phyloP scores from a whole-genome alignment of 2,329 filamentous ascomycete genomes.

The Dactylellina leptospora region DNA sequence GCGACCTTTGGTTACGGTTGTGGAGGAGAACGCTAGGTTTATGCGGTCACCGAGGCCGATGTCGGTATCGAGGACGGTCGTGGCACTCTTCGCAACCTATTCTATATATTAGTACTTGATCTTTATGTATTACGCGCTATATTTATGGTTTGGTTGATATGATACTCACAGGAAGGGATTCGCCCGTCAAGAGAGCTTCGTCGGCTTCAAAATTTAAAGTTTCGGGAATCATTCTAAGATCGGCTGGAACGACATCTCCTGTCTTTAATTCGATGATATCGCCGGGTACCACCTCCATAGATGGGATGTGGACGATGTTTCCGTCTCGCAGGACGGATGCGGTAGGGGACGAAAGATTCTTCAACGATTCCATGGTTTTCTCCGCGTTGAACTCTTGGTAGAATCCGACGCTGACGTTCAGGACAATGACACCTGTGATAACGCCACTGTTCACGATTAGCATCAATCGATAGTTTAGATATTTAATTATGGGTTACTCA shows the following conservation, averaged over 20 bases:
- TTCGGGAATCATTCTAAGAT: constrained; percentile 65
- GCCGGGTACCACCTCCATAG: constrained; percentile 66
- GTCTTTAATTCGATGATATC: constrained; percentile 68
- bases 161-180: constrained; percentile 67
- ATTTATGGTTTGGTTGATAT: background rate
- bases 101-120: constrained; percentile 63
- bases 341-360: constrained; percentile 65
- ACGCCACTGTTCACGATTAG: constrained; percentile 61
- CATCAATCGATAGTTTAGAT: background rate
- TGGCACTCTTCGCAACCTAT: constrained; percentile 65
- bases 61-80: constrained; percentile 64
- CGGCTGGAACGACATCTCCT: constrained; percentile 64
- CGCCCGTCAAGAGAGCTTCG: constrained; percentile 71
- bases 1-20: constrained; percentile 69
- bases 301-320: constrained; percentile 64
- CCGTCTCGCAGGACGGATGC: constrained; percentile 66
- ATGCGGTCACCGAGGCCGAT: constrained; percentile 70
- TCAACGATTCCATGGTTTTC: constrained; percentile 66
- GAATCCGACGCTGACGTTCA: constrained; percentile 70
- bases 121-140: constrained; percentile 57
- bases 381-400: constrained; percentile 65
- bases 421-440: constrained; percentile 67
- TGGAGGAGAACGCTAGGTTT: constrained; percentile 71
- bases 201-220: constrained; percentile 68
- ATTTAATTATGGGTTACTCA: constrained; percentile 13